A percentile compares a stretch with the other conserved stretches of the same genome.
Evolutionary conservation across 2,329 filamentous ascomycete species (phyloP).

Genomic region (Didymella exigua): DNA sequence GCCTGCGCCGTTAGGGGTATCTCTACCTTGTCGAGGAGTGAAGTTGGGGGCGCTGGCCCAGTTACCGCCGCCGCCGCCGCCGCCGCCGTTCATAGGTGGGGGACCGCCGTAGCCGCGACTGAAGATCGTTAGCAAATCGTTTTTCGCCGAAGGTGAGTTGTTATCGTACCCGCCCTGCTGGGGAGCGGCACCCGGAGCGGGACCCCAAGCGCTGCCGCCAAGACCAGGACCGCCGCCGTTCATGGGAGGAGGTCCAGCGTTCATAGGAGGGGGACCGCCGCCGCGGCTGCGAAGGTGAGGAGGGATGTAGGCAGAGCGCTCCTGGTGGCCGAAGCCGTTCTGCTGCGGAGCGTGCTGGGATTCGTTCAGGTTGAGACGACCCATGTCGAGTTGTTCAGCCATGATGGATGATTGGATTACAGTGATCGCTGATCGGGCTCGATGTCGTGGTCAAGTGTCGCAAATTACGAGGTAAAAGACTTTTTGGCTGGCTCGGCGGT

Average conservation of each 20-base stretch:
- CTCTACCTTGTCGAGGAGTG: conserved; percentile 53
- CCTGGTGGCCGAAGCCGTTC: conserved; percentile 56
- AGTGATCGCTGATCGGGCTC: conserved; percentile 12
- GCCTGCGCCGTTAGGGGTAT: conserved; percentile 43
- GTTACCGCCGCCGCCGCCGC: conserved; percentile 61
- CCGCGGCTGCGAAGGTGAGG: conserved; percentile 72
- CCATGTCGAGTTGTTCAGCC: conserved; percentile 75
- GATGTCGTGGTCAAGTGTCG: conserved; percentile 7
- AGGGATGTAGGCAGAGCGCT: conserved; percentile 79
- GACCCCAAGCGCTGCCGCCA: conserved; percentile 68
- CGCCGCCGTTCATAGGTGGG: conserved; percentile 56
- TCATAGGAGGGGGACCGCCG: conserved; percentile 42
- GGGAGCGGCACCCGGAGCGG: conserved; percentile 23
- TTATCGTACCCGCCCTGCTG: conserved; percentile 31
- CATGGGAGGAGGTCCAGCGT: conserved; percentile 52
- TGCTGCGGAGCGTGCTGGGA: conserved; percentile 62
- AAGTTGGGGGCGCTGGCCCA: conserved; percentile 66
- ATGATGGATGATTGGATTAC: conserved; percentile 36
- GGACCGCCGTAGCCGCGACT: conserved; percentile 43
- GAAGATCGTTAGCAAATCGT: conserved; percentile 24
- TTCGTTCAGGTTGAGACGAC: conserved; percentile 72
- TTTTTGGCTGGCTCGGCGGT: conserved; percentile 38
- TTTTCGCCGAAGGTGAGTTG: neutral
- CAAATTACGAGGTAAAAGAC: conserved; percentile 27
- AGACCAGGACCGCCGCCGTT: conserved; percentile 63